Evolutionary conservation across 805 yeast species (phyloP), one percentile per base, ranked within the genome.

Genomic region (Cyberlindnera petersonii): DNA sequence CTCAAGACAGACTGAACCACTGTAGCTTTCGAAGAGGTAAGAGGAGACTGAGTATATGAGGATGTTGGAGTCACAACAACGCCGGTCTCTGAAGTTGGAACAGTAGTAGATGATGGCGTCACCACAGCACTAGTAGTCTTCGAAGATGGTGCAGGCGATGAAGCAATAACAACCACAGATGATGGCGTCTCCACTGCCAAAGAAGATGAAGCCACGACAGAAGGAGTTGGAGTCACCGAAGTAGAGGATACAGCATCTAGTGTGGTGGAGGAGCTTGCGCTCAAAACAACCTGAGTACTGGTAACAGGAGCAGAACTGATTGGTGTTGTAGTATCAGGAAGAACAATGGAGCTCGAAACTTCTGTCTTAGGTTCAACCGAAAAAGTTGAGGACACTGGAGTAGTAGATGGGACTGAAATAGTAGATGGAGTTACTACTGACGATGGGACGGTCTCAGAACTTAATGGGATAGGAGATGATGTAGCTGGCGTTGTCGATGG

Each of bases 41-140:
- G 9, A n/a, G 22, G 17, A 13, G 24, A 4, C 18, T 18, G 8
- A 13, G 24, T 19, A 13, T 7, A n/a, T 13, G 24, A 15, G 15
- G 35, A 17, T 28, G 37, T 24, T 27, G 41, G 10, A 17, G 39
- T 7, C 14, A 13, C 37, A 23, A 24, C 29, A 9, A 35, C 20
- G 19, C 17, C 16, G 20, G 20, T 13, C 7, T 28, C 14, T 19
- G 41, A 26, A 11, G 36, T 19, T 26, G 40, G 26, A 5, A 33
- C 37, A 26, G 29, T 26, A 23, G 33, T 21, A 16, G 38, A 30
- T 18, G 31, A 30, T 14, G 34, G 26, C n/a, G 27, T 28, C 5
- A 24, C 29, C 23, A 34, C 21, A 19, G 27, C 16, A 21, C 22
- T 26, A 10, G 15, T 20, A 15, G 38, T 21, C 10, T 29, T 21